Base-by-base conservation (phyloP, 495 filamentous ascomycete genomes). In the Penicillium robsamsonii region DNA sequence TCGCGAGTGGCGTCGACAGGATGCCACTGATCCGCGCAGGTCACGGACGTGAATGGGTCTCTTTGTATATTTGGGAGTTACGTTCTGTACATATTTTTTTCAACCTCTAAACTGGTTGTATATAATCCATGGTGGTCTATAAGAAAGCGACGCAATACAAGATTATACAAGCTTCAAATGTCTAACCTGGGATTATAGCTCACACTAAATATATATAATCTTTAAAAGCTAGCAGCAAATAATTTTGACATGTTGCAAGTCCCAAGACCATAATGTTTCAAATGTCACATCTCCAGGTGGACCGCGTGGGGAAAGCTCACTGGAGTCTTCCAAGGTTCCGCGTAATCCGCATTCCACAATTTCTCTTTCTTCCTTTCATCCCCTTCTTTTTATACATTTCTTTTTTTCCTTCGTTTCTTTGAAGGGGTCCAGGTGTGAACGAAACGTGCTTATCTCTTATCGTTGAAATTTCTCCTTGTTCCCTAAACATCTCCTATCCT, bases 1-100 rank as follows among this genome's bases (percentile, higher is more conserved):
- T 61, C 82, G 94, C 57, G 90, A 93, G 62, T 93, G 87, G 81
- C 84, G 90, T 69, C 84, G 82, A 70, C 80, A 84, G 56, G 93
- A 97, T 69, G 94, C 94, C 22, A 74, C 81, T 55, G 90, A 94
- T 83, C 91, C 91, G 64, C 84, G 90, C 67, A 78, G 88, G 63
- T 80, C 86, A 67, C 87, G 80, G 72, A 80, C 60, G 59, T 82
- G 69, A 75, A 55, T 35, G 20, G 17, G 18, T 45, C 29, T 55
- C 12, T 58, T 22, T 46, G 50, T 55, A 55, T 17, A 42, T 41
- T 46, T 18, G 13, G 20, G 47, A 51, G 40, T 17, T 44, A 12
- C n/a, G 43, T 45, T 57, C 41, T 58, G 54, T 57, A 61, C 31
- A 59, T 64, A 60, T 22, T 41, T 52, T 45, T 43, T 47, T 50